Percentiles rank a stretch among this genome's conserved stretches.
These are phyloP conservation scores for Alternaria alternata DNA, from an alignment of 2,329 filamentous ascomycete genomes.

Conservation along the genomic window DNA sequence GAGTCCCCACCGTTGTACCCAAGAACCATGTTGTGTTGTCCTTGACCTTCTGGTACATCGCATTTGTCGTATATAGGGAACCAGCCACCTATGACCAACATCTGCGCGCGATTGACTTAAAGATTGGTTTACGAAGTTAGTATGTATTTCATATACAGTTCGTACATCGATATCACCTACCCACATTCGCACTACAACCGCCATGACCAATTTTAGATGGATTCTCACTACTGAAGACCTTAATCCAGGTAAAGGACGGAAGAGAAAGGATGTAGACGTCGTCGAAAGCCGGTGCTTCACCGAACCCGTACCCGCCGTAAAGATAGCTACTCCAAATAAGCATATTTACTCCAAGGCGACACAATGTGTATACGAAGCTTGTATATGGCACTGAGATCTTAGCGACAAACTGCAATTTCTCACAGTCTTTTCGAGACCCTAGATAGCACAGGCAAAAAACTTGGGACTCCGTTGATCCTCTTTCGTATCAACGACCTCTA, in stretches of 20 bases:
- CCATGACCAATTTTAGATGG: slow-evolving; percentile 58
- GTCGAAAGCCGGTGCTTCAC: slow-evolving; percentile 62
- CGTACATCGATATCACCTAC: background rate
- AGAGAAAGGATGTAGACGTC: slow-evolving; percentile 70
- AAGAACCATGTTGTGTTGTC: slow-evolving; percentile 65
- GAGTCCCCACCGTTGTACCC: slow-evolving; percentile 58
- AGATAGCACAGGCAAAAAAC: background rate
- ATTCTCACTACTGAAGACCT: slow-evolving; percentile 54
- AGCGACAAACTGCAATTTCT: background rate
- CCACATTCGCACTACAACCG: slow-evolving; percentile 64
- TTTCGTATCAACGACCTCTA: background rate
- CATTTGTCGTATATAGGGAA: slow-evolving; percentile 59
- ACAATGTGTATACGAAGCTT: background rate
- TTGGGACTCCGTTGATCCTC: background rate
- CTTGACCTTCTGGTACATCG: slow-evolving; percentile 63
- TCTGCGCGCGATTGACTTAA: slow-evolving; percentile 61
- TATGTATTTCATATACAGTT: background rate
- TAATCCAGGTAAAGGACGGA: slow-evolving; percentile 71
- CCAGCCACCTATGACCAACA: slow-evolving; percentile 69
- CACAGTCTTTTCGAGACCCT: background rate
- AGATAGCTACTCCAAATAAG: slow-evolving; percentile 59
- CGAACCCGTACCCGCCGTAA: slow-evolving; percentile 66
- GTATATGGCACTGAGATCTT: background rate
- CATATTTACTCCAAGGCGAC: background rate
- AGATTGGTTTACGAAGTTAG: background rate